Evolutionary conservation across 2,329 filamentous ascomycete genomes (phyloP).

Genomic region (Colletotrichum spaethianum): DNA sequence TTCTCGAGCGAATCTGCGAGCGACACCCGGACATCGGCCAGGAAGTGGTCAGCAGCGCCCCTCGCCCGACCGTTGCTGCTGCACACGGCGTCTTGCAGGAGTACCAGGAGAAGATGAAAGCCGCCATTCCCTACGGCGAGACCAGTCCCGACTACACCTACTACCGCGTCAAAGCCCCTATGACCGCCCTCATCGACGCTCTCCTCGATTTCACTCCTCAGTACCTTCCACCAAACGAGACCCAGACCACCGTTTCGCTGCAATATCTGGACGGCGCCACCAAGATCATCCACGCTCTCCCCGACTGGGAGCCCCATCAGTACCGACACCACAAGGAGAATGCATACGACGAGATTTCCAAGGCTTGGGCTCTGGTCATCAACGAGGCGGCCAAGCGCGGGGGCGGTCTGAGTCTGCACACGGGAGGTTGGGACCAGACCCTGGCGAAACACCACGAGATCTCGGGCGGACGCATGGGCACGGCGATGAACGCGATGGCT

Average conservation of each 20-base stretch:
- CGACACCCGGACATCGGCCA: constrained; percentile 87
- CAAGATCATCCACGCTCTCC: constrained; percentile 88
- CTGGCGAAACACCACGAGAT: constrained; percentile 89
- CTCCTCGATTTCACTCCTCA: constrained; percentile 95
- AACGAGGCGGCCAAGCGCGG: constrained; percentile 92
- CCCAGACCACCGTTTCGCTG: constrained; percentile 85
- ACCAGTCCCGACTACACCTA: constrained; percentile 93
- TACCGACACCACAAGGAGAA: constrained; percentile 95
- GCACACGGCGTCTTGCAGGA: constrained; percentile 85
- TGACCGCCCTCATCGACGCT: constrained; percentile 87
- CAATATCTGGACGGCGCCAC: constrained; percentile 92
- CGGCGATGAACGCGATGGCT: constrained; percentile 84
- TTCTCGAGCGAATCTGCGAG: constrained; percentile 93
- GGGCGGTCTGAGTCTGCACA: constrained; percentile 90
- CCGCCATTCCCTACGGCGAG: constrained; percentile 88
- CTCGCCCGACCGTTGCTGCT: constrained; percentile 86
- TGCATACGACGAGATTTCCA: constrained; percentile 95
- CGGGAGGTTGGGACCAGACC: constrained; percentile 92
- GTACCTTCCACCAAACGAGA: constrained; percentile 92
- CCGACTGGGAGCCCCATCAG: constrained; percentile 90
- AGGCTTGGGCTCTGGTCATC: constrained; percentile 93
- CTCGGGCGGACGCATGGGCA: constrained; percentile 84
- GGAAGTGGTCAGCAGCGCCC: constrained; percentile 87
- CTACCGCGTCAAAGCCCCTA: constrained; percentile 87
- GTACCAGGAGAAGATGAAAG: constrained; percentile 84